Evolutionary conservation across 129 eudicot genomes (phyloP).

Genomic region (Heracleum sosnowskyi): DNA sequence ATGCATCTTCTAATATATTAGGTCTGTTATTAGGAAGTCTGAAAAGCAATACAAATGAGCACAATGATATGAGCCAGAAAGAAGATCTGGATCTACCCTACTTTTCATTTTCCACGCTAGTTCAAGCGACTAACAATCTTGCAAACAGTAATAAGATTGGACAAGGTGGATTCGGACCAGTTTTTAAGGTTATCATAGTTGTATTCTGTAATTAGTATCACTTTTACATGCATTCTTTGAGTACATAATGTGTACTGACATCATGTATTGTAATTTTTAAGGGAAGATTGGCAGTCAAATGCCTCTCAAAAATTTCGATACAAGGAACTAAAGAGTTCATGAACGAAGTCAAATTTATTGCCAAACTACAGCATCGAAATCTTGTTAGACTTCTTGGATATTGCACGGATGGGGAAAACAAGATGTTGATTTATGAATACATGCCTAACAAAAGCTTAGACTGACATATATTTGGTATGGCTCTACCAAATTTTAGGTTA

Average conservation of each 20-base stretch:
- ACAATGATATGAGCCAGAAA: neutral
- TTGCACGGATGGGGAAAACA: neutral
- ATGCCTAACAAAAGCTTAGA: no score
- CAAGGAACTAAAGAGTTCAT: neutral
- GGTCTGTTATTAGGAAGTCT: no score
- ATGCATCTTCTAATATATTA: neutral
- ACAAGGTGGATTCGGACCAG: neutral
- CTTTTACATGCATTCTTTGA: no score
- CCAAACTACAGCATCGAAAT: neutral
- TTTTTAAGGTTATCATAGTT: neutral
- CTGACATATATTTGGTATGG: no score
- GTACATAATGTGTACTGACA: no score
- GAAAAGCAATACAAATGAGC: neutral
- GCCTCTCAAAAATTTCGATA: neutral
- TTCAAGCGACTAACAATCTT: no score
- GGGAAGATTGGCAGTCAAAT: neutral
- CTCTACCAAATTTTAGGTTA: no score
- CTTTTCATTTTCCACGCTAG: neutral
- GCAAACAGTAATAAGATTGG: neutral
- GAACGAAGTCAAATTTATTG: neutral
- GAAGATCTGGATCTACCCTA: neutral
- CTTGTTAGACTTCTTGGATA: no score
- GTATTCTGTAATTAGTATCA: neutral
- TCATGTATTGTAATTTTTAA: neutral
- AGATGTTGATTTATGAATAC: no score